These are phyloP conservation scores for Oxytropis ochrocephala DNA, from an alignment of 306 rosid genomes.

Conservation along the genomic window DNA sequence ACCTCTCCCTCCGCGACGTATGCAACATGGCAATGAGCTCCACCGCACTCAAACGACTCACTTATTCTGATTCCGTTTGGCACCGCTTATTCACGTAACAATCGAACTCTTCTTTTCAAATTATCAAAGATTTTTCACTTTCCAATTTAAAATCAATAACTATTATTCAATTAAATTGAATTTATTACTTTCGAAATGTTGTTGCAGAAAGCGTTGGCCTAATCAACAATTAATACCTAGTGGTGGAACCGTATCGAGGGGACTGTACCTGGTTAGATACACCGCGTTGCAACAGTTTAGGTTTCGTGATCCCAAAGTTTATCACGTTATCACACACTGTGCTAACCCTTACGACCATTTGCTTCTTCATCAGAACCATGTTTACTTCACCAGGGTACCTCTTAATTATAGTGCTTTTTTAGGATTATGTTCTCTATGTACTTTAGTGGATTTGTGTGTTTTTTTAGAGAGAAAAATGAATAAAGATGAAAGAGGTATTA, in stretches of 20 bases:
- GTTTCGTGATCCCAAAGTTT: slow-evolving; percentile 47
- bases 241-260: slow-evolving; percentile 33
- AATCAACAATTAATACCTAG: not conserved
- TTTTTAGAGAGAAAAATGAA: too few species aligned
- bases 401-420: not conserved
- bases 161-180: not conserved
- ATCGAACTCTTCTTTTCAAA: not conserved
- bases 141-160: not conserved
- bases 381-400: slow-evolving; percentile 39
- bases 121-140: not conserved
- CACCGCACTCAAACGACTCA: slow-evolving; percentile 47
- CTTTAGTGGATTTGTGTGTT: too few species aligned
- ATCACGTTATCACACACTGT: not conserved
- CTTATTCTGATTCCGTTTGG: slow-evolving; percentile 77
- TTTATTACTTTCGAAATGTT: not conserved
- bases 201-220: slow-evolving; percentile 48
- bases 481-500: too few species aligned
- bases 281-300: slow-evolving; percentile 47
- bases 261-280: slow-evolving; percentile 42
- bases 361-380: slow-evolving; percentile 30
- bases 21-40: slow-evolving; percentile 64
- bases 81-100: slow-evolving; percentile 47
- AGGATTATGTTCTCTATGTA: not conserved
- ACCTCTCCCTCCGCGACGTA: slow-evolving; percentile 49
- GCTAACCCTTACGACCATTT: slow-evolving; percentile 32